A percentile compares a stretch with the other conserved stretches of the same genome.
phyloP scores from a whole-genome alignment of 805 yeast species.

The Lachancea mirantina region DNA sequence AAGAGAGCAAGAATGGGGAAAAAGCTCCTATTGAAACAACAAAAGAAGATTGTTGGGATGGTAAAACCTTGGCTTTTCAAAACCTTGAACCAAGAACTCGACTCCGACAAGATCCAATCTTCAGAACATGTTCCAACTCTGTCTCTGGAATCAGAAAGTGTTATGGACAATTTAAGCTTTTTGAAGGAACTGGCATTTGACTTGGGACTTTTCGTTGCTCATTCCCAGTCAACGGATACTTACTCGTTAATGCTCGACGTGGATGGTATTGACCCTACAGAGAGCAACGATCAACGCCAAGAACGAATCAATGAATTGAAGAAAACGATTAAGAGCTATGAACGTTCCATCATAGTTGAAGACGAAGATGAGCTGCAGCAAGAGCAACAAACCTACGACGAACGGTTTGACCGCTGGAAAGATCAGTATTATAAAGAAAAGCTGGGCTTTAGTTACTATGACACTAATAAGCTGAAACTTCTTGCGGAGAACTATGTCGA shows the following conservation, averaged over 20 bases:
- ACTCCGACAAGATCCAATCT: slow-evolving; percentile 22
- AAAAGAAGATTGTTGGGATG: slow-evolving; percentile 61
- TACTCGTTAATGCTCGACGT: slow-evolving; percentile 59
- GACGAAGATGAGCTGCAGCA: slow-evolving; percentile 43
- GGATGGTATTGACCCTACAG: slow-evolving; percentile 66
- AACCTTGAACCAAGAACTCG: slow-evolving; percentile 26
- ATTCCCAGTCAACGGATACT: slow-evolving; percentile 48
- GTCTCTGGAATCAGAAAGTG: slow-evolving; percentile 35
- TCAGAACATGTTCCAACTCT: slow-evolving; percentile 41
- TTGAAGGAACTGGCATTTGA: slow-evolving; percentile 59
- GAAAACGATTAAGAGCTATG: slow-evolving; percentile 54
- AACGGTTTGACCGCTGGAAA: slow-evolving; percentile 77
- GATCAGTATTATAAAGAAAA: slow-evolving; percentile 79
- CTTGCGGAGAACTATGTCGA: slow-evolving; percentile 78
- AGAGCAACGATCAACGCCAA: slow-evolving; percentile 56
- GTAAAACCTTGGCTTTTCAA: slow-evolving; percentile 43
- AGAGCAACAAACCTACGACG: slow-evolving; percentile 59
- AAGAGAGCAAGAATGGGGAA: slow-evolving; percentile 62
- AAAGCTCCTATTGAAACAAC: slow-evolving; percentile 58
- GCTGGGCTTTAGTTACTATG: slow-evolving; percentile 57
- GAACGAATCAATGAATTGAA: slow-evolving; percentile 47
- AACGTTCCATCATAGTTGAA: slow-evolving; percentile 51
- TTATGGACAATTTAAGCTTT: slow-evolving; percentile 45
- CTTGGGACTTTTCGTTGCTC: slow-evolving; percentile 57
- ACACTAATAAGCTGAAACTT: slow-evolving; percentile 51